Evolutionary conservation across 148 eudicot genomes (phyloP).

Genomic region (Agrostemma githago): DNA sequence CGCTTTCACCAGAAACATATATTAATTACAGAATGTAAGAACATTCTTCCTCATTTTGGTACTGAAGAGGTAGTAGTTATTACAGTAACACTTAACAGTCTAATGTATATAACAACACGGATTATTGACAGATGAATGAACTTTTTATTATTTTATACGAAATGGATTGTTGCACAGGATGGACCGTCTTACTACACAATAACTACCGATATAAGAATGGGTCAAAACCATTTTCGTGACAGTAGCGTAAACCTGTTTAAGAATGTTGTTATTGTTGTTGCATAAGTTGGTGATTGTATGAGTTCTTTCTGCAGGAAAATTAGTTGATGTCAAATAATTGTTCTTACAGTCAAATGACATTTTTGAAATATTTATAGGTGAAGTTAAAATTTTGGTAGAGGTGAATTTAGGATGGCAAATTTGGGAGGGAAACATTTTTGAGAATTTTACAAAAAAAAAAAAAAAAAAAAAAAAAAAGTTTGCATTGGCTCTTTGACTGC

Average conservation of each 20-base stretch:
- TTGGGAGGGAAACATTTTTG: background rate
- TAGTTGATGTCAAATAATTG: background rate
- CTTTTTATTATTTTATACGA: too few species aligned
- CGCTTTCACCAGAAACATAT: constrained; percentile 38
- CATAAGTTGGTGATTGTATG: background rate
- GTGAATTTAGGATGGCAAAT: background rate
- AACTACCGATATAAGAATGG: too few species aligned
- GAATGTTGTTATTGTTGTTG: background rate
- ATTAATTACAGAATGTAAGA: constrained; percentile 7
- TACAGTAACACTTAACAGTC: background rate
- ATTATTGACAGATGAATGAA: too few species aligned
- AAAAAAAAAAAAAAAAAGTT: background rate
- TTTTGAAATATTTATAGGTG: background rate
- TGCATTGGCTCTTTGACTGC: constrained; percentile 11
- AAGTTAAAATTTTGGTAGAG: background rate
- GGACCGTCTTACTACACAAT: too few species aligned
- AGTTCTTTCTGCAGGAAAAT: background rate
- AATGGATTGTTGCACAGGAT: too few species aligned
- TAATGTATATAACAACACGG: background rate
- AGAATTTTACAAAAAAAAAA: too few species aligned
- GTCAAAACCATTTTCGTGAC: too few species aligned
- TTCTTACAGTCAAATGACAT: background rate
- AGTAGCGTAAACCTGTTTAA: background rate
- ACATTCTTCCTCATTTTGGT: background rate
- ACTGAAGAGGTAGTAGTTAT: background rate